These are phyloP conservation scores for Petunia axillaris DNA, from an alignment of 257 asterid species.

Conservation along the genomic window DNA sequence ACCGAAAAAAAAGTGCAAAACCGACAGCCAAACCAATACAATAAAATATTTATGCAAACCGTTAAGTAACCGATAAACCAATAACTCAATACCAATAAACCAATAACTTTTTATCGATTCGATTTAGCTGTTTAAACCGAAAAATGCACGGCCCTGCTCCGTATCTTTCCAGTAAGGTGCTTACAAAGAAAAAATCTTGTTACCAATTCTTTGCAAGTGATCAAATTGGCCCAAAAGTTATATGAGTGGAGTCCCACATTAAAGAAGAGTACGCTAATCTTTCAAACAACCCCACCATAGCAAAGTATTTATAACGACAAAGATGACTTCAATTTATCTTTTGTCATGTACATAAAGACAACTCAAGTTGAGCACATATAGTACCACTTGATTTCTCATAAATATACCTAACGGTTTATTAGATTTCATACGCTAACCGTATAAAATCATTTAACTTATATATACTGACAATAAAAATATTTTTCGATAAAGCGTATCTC, in stretches of 20 bases:
- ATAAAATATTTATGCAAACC: too few relatives aligned
- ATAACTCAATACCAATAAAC: too few relatives aligned
- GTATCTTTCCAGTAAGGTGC: neutral
- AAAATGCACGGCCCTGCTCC: too few relatives aligned
- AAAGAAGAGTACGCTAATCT: conserved; percentile 7
- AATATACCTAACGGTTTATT: neutral
- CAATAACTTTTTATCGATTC: too few relatives aligned
- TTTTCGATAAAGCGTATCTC: too few relatives aligned
- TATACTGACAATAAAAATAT: neutral
- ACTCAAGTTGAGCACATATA: neutral
- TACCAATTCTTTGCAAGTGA: conserved; percentile 15
- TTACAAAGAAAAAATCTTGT: neutral
- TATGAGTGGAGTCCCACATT: neutral
- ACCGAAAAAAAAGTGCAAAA: too few relatives aligned
- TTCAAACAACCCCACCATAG: conserved; percentile 19
- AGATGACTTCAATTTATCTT: conserved; percentile 3
- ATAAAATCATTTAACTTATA: neutral
- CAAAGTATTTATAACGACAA: conserved; percentile 19
- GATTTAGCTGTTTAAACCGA: too few relatives aligned
- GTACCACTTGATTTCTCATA: neutral
- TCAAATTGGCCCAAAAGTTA: conserved; percentile 13
- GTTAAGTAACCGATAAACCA: too few relatives aligned
- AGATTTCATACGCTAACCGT: neutral
- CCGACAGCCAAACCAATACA: too few relatives aligned
- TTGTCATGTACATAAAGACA: conserved; percentile 14